Evolutionary conservation across 805 yeast species (phyloP), one percentile per base, ranked within the genome.

Genomic region (Myxozyma mucilagina): DNA sequence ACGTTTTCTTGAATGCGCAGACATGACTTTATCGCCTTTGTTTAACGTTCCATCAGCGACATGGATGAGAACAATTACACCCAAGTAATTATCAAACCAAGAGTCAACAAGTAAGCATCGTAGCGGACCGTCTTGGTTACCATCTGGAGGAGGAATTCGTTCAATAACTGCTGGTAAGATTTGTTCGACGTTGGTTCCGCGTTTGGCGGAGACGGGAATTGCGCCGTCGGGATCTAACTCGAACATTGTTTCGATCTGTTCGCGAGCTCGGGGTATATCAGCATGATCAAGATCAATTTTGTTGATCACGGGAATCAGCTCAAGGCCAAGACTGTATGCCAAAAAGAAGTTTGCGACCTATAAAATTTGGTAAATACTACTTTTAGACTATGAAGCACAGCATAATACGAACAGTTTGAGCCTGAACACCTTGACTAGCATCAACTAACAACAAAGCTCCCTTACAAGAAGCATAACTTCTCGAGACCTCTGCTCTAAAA

Each of bases 361-460:
- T 18, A 41, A 16, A 3, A 13, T 24, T 41, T 20, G 4, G 29
- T 38, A 11, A 45, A n/a, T 20, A 52, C 2, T 36, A 13, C 16
- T 7, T 6, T 18, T 13, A 14, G 14, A 9, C 41, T 36, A 38
- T 16, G 14, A 16, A 16, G 3, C n/a, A 41, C n/a, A 10, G 45
- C n/a, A 41, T 14, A 13, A 24, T 48, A 45, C 60, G 6, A 41
- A 60, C 97, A 0, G 99, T 94, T 73, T 93, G 99, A 0, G 98
- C 98, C 73, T 91, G 97, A 3, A 93, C 91, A 54, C 98, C 98
- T 71, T 94, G 97, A 1, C 93, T 82, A 1, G 98, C 98, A 77
- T 94, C 99, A 1, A 93, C 96, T 24, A 93, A 74, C 44, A 93
- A 74, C 44, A 93, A 75, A 0, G 97, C 97, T 13, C 98, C 98